These are phyloP conservation scores for Forsythia viridissima DNA, from an alignment of 257 asterid species.

Conservation along the genomic window DNA sequence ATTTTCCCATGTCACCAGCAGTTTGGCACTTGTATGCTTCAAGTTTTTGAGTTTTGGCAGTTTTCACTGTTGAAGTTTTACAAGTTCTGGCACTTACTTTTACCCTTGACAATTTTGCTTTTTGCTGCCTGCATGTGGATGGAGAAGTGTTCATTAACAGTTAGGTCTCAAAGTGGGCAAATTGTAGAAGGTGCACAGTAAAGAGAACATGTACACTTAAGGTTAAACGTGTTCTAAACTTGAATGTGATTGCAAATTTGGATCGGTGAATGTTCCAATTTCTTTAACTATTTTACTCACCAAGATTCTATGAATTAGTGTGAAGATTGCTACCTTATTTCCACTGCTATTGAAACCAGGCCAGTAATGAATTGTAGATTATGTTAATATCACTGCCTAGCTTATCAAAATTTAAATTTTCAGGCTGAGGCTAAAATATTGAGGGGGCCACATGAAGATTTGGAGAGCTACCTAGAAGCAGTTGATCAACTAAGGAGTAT, in stretches of 20 bases:
- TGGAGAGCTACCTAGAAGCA: conserved; percentile 89
- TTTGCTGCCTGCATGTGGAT: neutral
- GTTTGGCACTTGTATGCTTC: neutral
- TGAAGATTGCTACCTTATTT: neutral
- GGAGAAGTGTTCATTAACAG: neutral
- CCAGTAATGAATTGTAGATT: conserved; percentile 8
- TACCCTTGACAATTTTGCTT: neutral
- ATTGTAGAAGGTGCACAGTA: neutral
- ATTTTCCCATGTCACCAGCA: neutral
- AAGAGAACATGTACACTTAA: neutral
- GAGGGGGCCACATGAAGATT: conserved; percentile 94
- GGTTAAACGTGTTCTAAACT: neutral
- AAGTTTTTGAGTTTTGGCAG: neutral
- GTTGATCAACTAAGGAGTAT: conserved; percentile 77
- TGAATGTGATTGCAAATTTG: neutral
- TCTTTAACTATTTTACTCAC: neutral
- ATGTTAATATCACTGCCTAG: conserved; percentile 11
- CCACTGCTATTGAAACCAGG: neutral
- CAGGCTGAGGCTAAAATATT: conserved; percentile 96
- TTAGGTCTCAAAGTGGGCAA: neutral
- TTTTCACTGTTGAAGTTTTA: neutral
- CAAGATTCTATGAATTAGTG: neutral
- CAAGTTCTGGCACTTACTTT: neutral
- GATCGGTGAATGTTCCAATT: neutral
- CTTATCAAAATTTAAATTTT: conserved; percentile 23